Conservation (phyloP, 2,329 filamentous ascomycete genomes). For the Hymenotorrendiella dingleyae region DNA sequence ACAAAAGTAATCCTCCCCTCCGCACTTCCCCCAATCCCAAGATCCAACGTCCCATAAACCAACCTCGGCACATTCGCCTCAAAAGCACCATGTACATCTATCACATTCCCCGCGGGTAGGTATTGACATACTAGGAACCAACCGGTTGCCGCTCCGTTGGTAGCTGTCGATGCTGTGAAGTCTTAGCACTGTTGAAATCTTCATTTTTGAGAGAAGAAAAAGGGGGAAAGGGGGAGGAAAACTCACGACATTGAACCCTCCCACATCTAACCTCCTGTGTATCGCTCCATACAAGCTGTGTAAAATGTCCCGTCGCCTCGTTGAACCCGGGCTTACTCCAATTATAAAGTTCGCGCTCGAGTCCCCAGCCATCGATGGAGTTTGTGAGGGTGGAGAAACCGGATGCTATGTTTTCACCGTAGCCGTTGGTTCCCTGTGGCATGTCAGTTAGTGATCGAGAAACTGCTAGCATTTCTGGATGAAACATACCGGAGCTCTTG, state of each 20-base stretch:
- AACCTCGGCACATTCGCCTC: neutral
- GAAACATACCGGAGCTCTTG: neutral
- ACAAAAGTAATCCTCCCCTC: neutral
- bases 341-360: constrained; percentile 3
- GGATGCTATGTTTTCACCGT: constrained; percentile 4
- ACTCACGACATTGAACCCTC: neutral
- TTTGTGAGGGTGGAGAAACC: neutral
- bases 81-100: neutral
- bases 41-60: neutral
- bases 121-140: neutral
- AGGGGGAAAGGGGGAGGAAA: neutral
- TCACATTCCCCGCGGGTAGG: neutral
- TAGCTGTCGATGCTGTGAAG: neutral
- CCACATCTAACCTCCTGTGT: constrained; percentile 6
- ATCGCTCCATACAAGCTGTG: constrained; percentile 5
- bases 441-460: neutral
- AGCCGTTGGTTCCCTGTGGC: neutral
- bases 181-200: neutral
- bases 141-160: neutral
- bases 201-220: neutral
- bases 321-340: constrained; percentile 1
- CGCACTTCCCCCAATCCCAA: neutral
- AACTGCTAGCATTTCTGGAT: neutral
- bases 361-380: neutral
- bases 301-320: constrained; percentile 4